Evolutionary conservation across 129 eudicot genomes (phyloP).

Genomic region (Smallanthus sonchifolius): DNA sequence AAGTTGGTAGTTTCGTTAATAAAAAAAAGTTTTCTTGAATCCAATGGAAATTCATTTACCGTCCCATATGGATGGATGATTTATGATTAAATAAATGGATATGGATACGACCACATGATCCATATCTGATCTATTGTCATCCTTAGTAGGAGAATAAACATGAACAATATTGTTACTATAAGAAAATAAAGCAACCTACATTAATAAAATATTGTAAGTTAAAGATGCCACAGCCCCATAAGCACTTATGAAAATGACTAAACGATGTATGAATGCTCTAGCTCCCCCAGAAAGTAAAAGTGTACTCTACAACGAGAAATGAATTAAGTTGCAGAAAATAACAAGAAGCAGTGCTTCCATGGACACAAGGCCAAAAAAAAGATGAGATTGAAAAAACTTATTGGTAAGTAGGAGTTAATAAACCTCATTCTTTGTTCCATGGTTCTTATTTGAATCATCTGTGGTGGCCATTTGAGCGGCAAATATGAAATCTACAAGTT

Average conservation of each 20-base stretch:
- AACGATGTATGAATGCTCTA: not conserved
- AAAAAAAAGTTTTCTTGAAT: no score
- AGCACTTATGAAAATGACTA: not conserved
- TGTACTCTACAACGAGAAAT: not conserved
- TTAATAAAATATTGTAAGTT: not conserved
- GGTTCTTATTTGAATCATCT: constrained; percentile 3
- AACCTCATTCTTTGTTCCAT: constrained; percentile 40
- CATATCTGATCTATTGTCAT: no score
- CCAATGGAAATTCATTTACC: no score
- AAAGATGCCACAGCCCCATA: no score
- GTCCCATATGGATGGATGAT: no score
- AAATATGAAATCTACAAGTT: constrained; percentile 8
- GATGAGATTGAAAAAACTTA: constrained; percentile 4
- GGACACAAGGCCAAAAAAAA: not conserved
- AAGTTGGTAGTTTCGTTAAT: no score
- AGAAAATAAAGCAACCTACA: no score
- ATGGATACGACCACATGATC: no score
- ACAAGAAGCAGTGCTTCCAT: not conserved
- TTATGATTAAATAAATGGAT: no score
- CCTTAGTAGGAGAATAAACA: no score
- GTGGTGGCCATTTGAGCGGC: not conserved
- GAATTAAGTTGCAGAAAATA: not conserved
- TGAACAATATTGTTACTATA: no score
- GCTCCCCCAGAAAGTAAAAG: not conserved
- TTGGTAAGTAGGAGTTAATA: constrained; percentile 13